Evolutionary conservation across 2,329 filamentous ascomycete genomes (phyloP), one percentile per base, ranked within the genome.

Genomic region (Colletotrichum tofieldiae): DNA sequence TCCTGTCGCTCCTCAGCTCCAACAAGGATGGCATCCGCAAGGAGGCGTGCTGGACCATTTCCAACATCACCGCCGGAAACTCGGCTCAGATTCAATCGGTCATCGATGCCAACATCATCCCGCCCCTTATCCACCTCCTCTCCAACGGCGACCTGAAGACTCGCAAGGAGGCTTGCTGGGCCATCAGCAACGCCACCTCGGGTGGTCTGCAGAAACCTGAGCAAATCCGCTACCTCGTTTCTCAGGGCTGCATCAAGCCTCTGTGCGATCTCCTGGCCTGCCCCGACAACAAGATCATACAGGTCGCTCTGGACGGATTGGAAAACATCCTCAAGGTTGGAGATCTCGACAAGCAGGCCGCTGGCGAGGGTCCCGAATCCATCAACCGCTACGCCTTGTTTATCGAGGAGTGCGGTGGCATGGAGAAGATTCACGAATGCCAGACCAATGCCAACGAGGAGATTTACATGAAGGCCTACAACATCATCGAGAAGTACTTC

Each of bases 401-500:
- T 85, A 99, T 99, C 77, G 96, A 99, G 86, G 96, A 99, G 85
- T 97, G 95, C 77, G 94, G 95, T 80, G 96, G 96, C 76, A 99
- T 99, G 96, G 96, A 98, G 88, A 98, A 98, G 92, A 98, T 99
- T 78, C 96, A 99, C 86, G 96, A 98, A 78, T 98, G 96, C 90
- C 96, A 99, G 88, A 98, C 97, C 88, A 99, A 99, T 80, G 96
- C 96, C 87, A 99, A 99, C 86, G 96, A 99, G 86, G 96, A 99
- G 86, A 99, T 99, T 78, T 99, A 99, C 89, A 98, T 99, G 96
- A 99, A 99, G 91, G 96, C 96, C 0, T 99, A 98, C 90, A 98
- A 97, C 90, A 99, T 99, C 85, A 99, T 99, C 77, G 96, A 99
- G 89, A 98, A 98, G 88, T 99, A 99, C 90, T 99, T 99, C 87